Evolutionary conservation across 2,329 filamentous ascomycete species (phyloP), one percentile per base, ranked within the genome.

Genomic region (Ophiostoma pallidulum): DNA sequence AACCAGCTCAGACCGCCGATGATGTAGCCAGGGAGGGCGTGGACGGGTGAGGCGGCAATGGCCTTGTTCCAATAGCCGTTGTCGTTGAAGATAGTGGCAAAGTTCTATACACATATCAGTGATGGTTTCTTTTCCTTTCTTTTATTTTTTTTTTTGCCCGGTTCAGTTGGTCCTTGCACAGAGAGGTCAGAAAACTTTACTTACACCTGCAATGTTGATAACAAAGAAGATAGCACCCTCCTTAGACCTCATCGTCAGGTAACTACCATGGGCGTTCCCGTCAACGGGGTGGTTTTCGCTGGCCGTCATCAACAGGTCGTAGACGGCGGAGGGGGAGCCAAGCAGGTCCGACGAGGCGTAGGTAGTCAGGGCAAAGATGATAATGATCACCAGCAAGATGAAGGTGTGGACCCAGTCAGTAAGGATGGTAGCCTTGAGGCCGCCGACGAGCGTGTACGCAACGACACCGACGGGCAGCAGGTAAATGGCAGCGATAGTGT

Each of bases 11-110:
- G 73, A 19, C 90, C 89, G 5, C 89, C 89, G 52, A 91, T 76
- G 47, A 95, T 82, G 60, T 95, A 95, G 16, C 89, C 89, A 0
- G 89, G 89, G 3, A 96, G 77, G 0, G 89, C 90, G 51, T 91
- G 81, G 0, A 91, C 84, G 1, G 88, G 88, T 19, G 80, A 84
- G 0, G 90, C 88, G 7, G 90, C 87, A 58, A 95, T 94, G 14
- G 88, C 89, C 65, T 94, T 94, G 73, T 94, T 92, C 67, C 89
- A 94, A 69, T 94, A 94, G 14, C 84, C 82, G 54, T 90, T 90
- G 60, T 94, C 88, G 38, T 88, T 73, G 69, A 94, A 94, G 4
- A 94, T 86, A 1, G 85, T 89, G 50, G 75, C 83, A 51, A 91
- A 92, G 65, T 90, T 90, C 41, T 51, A 22, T 13, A 45, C n/a